These are phyloP conservation scores for Linaria vulgaris DNA, from an alignment of 257 asterid genomes.

Conservation along the genomic window DNA sequence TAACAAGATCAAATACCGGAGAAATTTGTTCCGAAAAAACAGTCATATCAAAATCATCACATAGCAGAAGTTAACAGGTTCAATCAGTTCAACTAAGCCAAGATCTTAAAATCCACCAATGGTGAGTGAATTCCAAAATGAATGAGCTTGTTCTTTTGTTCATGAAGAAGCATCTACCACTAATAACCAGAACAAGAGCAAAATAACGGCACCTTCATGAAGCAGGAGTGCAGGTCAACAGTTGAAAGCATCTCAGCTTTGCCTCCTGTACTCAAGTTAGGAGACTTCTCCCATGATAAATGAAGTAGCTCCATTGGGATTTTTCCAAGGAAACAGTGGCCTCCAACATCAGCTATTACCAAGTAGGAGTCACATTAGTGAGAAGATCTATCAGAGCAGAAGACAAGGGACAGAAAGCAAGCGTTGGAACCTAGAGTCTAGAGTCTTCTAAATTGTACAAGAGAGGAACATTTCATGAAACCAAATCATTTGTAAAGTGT, in stretches of 20 bases:
- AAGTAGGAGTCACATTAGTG: slow-evolving; percentile 26
- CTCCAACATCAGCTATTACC: slow-evolving; percentile 65
- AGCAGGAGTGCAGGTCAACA: slow-evolving; percentile 78
- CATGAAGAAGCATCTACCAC: slow-evolving; percentile 15
- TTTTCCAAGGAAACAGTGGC: slow-evolving; percentile 79
- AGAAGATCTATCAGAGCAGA: slow-evolving; percentile 20
- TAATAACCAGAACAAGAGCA: background rate
- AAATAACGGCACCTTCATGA: slow-evolving; percentile 57
- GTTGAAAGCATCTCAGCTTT: slow-evolving; percentile 86
- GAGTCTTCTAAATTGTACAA: background rate
- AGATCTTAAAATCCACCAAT: slow-evolving; percentile 16
- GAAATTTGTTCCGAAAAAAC: background rate
- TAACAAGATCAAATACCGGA: no score
- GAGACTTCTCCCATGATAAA: slow-evolving; percentile 80
- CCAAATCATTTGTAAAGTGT: background rate
- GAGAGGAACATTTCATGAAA: slow-evolving; percentile 13
- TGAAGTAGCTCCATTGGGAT: slow-evolving; percentile 82
- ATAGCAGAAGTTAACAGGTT: background rate
- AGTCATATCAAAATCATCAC: background rate
- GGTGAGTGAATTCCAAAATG: slow-evolving; percentile 3
- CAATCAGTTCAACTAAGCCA: slow-evolving; percentile 11
- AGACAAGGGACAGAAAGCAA: slow-evolving; percentile 8
- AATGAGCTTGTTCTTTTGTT: background rate
- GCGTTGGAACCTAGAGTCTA: slow-evolving; percentile 19
- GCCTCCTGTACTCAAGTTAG: slow-evolving; percentile 73